Conservation (phyloP, 176 grass and related monocot genomes). For the Zea luxurians region DNA sequence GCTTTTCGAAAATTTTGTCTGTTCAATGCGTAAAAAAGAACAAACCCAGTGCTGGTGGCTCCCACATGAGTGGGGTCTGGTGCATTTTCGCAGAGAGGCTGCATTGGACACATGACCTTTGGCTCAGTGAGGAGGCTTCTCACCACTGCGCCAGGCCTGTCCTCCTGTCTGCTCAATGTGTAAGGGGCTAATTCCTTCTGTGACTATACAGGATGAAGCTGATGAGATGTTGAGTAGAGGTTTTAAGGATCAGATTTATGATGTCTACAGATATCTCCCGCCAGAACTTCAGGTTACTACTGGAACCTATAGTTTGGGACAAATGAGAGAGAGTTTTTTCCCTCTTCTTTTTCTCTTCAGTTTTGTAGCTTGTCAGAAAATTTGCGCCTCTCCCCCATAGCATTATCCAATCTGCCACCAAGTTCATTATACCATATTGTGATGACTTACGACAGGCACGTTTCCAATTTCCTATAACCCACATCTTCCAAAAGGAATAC, state of each 20-base stretch:
- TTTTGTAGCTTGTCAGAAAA: slow-evolving; percentile 4
- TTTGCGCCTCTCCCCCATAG: neutral
- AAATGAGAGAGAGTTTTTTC: neutral
- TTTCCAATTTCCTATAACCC: neutral
- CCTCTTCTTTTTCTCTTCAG: neutral
- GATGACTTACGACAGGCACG: neutral
- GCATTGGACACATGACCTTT: no score
- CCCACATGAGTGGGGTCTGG: no score
- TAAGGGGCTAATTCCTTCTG: neutral
- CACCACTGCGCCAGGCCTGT: no score
- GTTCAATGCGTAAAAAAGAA: neutral
- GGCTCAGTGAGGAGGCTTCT: no score
- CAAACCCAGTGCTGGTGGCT: no score
- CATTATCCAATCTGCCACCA: neutral
- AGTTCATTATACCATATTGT: neutral
- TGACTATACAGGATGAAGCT: slow-evolving; percentile 74
- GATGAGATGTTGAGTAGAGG: slow-evolving; percentile 96
- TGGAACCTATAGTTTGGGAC: neutral
- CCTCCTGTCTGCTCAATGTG: neutral
- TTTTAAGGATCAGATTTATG: slow-evolving; percentile 97
- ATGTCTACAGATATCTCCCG: slow-evolving; percentile 85
- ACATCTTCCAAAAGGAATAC: neutral
- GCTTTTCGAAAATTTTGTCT: neutral
- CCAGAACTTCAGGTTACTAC: slow-evolving; percentile 73
- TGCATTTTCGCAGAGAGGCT: no score